Evolutionary conservation across 306 rosid species (phyloP).

Genomic region (Heteromeles arbutifolia): DNA sequence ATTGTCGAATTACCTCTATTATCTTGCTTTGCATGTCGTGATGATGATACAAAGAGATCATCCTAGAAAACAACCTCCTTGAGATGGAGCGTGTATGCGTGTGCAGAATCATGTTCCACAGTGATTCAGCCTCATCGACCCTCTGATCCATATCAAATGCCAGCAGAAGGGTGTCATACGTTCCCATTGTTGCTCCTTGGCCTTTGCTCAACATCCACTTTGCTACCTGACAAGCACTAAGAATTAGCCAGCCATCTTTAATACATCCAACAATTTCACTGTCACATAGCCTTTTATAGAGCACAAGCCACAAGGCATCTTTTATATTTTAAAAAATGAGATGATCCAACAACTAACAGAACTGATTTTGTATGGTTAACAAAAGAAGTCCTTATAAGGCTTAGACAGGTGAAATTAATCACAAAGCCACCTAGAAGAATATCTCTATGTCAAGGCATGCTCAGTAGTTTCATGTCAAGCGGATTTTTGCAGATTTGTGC

Average conservation of each 20-base stretch:
- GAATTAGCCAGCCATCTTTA: conserved; percentile 14
- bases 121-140: conserved; percentile 88
- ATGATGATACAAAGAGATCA: conserved; percentile 77
- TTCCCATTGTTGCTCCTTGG: conserved; percentile 91
- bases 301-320: neutral
- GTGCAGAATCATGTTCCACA: conserved; percentile 91
- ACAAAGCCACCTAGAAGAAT: neutral
- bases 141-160: conserved; percentile 83
- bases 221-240: conserved; percentile 53
- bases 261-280: neutral
- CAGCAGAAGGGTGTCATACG: conserved; percentile 77
- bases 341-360: neutral
- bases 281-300: neutral
- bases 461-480: neutral
- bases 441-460: neutral
- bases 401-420: neutral
- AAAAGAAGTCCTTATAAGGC: neutral
- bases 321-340: neutral
- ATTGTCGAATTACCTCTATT: conserved; percentile 44
- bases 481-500: neutral
- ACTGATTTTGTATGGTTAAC: neutral
- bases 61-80: conserved; percentile 72
- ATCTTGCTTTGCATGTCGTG: conserved; percentile 55
- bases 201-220: conserved; percentile 98
- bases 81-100: conserved; percentile 70